Base-by-base conservation (phyloP, 176 grass and related monocot genomes). In the Poa annua region DNA sequence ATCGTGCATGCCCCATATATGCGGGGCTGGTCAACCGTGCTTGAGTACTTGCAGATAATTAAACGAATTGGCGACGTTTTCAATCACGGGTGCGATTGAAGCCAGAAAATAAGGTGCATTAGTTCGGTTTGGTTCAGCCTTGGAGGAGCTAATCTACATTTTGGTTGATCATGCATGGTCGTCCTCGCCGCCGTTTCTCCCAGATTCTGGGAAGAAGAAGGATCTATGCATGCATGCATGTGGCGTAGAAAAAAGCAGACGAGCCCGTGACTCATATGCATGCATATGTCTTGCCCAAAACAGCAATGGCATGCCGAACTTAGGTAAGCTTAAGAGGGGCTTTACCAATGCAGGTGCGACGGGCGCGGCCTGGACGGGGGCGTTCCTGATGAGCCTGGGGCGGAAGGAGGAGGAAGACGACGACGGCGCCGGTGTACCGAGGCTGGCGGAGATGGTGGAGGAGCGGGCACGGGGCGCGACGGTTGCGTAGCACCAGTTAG, bases 301-400 rank as follows among this genome's bases (percentile, higher is more conserved):
- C 8, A 62, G 32, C 16, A 73, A 39, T 8, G 13, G 34, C 54
- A 25, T 49, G 29, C 33, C 14, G 20, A 39, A 21, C 44, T 25
- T 80, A 35, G 44, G 19, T 0, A 22, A 22, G 29, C 44, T 66
- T 21, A 50, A 35, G 6, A 10, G 21, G 1, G 45, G 19, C n/a
- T 4, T 38, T 66, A 96, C 93, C 88, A 76, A 67, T 44, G 83
- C 14, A 17, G 63, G 5, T 20, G 82, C 10, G 56, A 77, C 45
- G 17, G 95, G 79, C 3, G 90, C 70, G 48, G 90, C 92, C 36
- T 86, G 66, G 85, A 94, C 92, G 7, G 90, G 92, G 11, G 62
- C 17, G 77, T 84, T 94, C 56, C 86, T 84, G 84, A 91, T 85
- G 79, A 95, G 88, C 19, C 85, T 88, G 61, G 85, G 88, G 3